Evolutionary conservation across 78 protist species (phyloP), one percentile per base, ranked within the genome.

Genomic region (Cyanophora paradoxa): DNA sequence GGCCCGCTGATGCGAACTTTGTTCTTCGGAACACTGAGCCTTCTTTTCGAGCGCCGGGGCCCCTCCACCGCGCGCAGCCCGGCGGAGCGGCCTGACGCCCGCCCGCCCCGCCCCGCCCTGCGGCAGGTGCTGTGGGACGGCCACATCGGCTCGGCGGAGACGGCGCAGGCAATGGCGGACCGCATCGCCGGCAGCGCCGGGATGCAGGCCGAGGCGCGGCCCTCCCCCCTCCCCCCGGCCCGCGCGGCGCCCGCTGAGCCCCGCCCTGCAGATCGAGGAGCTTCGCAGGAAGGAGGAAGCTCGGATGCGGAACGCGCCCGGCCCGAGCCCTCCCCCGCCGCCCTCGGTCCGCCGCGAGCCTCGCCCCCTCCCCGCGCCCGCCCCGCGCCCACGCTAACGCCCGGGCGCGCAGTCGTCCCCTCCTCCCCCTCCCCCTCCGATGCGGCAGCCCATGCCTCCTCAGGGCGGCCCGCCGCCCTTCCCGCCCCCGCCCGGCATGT

Each of bases 101-200:
- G 24, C 24, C 50, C 7, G 13, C 50, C 50, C 13, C 24, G 24
- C 24, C 24, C 50, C 7, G 24, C 50, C 13, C 7, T 14, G 50
- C 24, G 13, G 59, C 59, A 54, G 59, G 59, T 54, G 13, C 31
- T 54, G 59, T 54, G 59, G 59, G 59, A 54, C 59, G 59, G 59
- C 33, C 10, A 8, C 33, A 16, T 16, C 33, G 59, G n/a, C 13
- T 44, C 7, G 50, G 26, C 39, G 4, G 42, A 19, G 46, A 5
- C 71, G 54, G 71, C 37, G 54, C 46, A 65, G 57, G 41, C n/a
- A 5, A 54, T 65, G 19, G 71, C 71, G 14, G 71, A 34, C 57
- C 19, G 19, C 54, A 37, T 65, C 33, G n/a, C n/a, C n/a, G n/a
- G n/a, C n/a, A n/a, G n/a, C n/a, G n/a, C n/a, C n/a, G n/a, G n/a